phyloP scores from a whole-genome alignment of 78 protist genomes.

The Dictyostelium firmibasis region DNA sequence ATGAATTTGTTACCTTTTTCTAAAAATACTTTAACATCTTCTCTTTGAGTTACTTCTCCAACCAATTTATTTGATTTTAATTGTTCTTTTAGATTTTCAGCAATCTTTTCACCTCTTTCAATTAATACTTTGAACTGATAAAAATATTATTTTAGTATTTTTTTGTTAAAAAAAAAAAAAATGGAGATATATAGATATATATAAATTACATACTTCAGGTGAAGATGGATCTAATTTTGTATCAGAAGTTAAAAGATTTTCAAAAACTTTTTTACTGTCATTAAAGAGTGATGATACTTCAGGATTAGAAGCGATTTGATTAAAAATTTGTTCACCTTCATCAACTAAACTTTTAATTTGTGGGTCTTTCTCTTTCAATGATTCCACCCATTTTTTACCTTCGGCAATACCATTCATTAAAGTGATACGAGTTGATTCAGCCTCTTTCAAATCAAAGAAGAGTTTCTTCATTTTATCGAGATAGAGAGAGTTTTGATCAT shows the following conservation, averaged over 20 bases:
- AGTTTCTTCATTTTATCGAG: slow-evolving; percentile 65
- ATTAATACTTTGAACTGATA: slow-evolving; percentile 2
- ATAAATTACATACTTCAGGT: neutral
- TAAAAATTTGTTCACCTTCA: slow-evolving; percentile 59
- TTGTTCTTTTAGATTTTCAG: slow-evolving; percentile 2
- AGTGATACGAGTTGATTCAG: slow-evolving; percentile 56
- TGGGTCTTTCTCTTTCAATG: slow-evolving; percentile 50
- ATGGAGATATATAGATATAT: no score
- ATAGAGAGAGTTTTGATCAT: slow-evolving; percentile 38
- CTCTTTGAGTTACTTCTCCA: slow-evolving; percentile 45
- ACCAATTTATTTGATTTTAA: slow-evolving; percentile 57
- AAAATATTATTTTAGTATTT: no score
- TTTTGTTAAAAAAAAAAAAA: neutral
- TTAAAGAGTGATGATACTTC: slow-evolving; percentile 4
- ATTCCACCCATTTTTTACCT: slow-evolving; percentile 71
- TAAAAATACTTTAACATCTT: slow-evolving; percentile 54
- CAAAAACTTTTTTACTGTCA: slow-evolving; percentile 41
- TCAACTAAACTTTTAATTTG: slow-evolving; percentile 24
- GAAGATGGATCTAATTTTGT: neutral
- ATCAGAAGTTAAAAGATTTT: slow-evolving; percentile 4
- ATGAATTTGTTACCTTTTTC: slow-evolving; percentile 66
- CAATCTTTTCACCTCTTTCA: slow-evolving; percentile 71
- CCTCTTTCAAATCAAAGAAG: slow-evolving; percentile 72
- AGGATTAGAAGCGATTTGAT: neutral
- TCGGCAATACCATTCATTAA: slow-evolving; percentile 46